Percentiles rank a stretch among this genome's conserved stretches.
phyloP scores from a whole-genome alignment of 2,329 filamentous ascomycete species.

The Biscogniauxia marginata region DNA sequence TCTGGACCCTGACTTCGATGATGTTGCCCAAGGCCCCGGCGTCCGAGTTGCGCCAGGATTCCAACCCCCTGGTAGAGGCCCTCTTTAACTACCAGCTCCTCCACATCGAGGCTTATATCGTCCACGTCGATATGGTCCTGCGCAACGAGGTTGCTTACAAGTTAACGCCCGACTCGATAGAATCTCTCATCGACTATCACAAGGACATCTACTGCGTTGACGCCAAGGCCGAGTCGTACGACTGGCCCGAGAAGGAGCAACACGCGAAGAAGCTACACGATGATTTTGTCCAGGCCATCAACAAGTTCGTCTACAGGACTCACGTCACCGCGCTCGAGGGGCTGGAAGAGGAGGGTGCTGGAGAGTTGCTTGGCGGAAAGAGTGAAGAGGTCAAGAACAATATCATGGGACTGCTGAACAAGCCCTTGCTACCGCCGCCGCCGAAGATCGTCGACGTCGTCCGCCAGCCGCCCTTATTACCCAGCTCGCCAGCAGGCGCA shows the following conservation, averaged over 20 bases:
- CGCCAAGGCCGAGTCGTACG: constrained; percentile 82
- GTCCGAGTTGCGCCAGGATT: constrained; percentile 76
- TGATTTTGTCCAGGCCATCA: constrained; percentile 92
- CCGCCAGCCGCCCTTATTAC: constrained; percentile 79
- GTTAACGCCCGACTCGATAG: constrained; percentile 91
- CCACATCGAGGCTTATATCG: constrained; percentile 94
- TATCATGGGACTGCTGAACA: constrained; percentile 79
- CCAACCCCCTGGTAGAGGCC: constrained; percentile 79
- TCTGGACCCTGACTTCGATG: constrained; percentile 91
- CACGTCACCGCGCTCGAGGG: constrained; percentile 88
- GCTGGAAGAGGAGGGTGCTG: constrained; percentile 92
- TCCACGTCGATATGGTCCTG: constrained; percentile 98
- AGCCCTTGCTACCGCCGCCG: constrained; percentile 80
- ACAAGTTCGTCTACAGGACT: constrained; percentile 94
- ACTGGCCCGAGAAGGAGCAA: constrained; percentile 94
- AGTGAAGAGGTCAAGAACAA: constrained; percentile 90
- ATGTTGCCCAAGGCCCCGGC: constrained; percentile 91
- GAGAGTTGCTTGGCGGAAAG: constrained; percentile 87
- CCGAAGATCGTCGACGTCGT: constrained; percentile 88
- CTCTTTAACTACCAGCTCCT: constrained; percentile 91
- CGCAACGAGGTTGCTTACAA: constrained; percentile 98
- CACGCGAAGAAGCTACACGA: constrained; percentile 97
- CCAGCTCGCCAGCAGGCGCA: constrained; percentile 72
- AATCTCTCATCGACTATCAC: constrained; percentile 90
- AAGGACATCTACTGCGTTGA: constrained; percentile 93